Evolutionary conservation across 352 stramenopile species (phyloP).

Genomic region (Peronosclerospora sorghi): DNA sequence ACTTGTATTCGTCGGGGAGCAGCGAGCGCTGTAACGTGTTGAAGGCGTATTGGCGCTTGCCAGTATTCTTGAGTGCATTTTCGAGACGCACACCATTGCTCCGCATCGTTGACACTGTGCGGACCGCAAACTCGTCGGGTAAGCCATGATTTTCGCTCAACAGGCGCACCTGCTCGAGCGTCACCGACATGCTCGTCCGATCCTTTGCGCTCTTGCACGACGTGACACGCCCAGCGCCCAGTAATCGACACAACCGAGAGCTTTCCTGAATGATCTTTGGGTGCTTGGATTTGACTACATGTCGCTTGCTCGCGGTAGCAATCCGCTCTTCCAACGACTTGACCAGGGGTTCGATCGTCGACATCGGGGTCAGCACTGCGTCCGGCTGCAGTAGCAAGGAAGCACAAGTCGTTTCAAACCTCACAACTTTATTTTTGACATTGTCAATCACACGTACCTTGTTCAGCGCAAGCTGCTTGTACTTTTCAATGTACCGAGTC

Average conservation of each 20-base stretch:
- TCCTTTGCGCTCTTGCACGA: conserved; percentile 96
- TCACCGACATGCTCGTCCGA: conserved; percentile 93
- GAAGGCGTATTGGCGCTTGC: conserved; percentile 68
- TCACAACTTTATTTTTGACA: background rate
- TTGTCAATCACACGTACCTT: conserved; percentile 10
- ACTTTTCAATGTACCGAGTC: conserved; percentile 48
- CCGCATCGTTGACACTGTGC: conserved; percentile 64
- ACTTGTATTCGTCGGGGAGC: conserved; percentile 66
- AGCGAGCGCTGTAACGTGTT: conserved; percentile 67
- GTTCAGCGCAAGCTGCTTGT: conserved; percentile 35
- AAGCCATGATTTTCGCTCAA: conserved; percentile 51
- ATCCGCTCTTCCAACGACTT: conserved; percentile 46
- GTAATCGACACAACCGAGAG: conserved; percentile 53
- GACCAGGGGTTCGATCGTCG: conserved; percentile 28
- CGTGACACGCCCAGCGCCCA: conserved; percentile 84
- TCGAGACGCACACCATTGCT: conserved; percentile 64
- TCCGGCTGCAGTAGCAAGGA: conserved; percentile 20
- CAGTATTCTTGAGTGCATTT: conserved; percentile 67
- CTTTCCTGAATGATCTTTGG: conserved; percentile 69
- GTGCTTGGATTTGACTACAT: conserved; percentile 65
- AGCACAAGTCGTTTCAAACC: background rate
- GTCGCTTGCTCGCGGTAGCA: conserved; percentile 35
- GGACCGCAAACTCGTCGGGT: conserved; percentile 40
- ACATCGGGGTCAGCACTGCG: conserved; percentile 34
- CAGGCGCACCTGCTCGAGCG: conserved; percentile 83